Percentiles rank a stretch among this genome's conserved stretches.
These are phyloP conservation scores for Cicer cuneatum DNA, from an alignment of 306 rosid species.

Conservation along the genomic window DNA sequence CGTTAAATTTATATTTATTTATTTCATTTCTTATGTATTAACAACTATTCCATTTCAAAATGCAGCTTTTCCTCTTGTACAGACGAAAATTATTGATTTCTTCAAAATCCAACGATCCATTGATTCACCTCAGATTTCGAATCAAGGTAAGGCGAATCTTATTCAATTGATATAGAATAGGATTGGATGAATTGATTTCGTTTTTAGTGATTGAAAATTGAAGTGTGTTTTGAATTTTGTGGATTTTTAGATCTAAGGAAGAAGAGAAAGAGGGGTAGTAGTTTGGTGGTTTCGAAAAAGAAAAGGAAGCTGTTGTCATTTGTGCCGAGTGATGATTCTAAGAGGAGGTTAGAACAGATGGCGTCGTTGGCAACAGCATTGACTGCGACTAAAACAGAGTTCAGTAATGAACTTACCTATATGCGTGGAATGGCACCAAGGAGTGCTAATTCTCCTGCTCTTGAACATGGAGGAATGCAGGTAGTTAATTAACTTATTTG, in stretches of 20 bases:
- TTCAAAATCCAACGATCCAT: slow-evolving; percentile 66
- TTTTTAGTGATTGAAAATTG: neutral
- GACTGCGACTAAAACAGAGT: slow-evolving; percentile 70
- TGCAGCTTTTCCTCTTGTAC: slow-evolving; percentile 85
- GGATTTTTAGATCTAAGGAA: slow-evolving; percentile 56
- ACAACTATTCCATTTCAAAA: neutral
- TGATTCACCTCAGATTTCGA: slow-evolving; percentile 28
- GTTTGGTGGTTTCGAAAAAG: slow-evolving; percentile 70
- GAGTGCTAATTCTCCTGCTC: slow-evolving; percentile 67
- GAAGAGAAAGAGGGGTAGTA: slow-evolving; percentile 62
- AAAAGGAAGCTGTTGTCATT: slow-evolving; percentile 68
- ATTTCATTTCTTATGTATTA: neutral
- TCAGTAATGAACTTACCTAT: slow-evolving; percentile 75
- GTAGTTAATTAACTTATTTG: slow-evolving; percentile 42
- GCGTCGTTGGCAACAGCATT: slow-evolving; percentile 91
- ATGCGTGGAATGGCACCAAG: slow-evolving; percentile 77
- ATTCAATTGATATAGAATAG: neutral
- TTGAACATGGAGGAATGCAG: slow-evolving; percentile 94
- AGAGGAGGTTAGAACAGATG: slow-evolving; percentile 83
- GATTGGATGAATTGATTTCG: neutral
- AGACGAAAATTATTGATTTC: slow-evolving; percentile 87
- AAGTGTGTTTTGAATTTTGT: slow-evolving; percentile 2
- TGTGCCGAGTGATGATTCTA: slow-evolving; percentile 63
- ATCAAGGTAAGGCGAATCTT: slow-evolving; percentile 54
- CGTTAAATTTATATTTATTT: neutral